A percentile compares a stretch with the other conserved stretches of the same genome.
Evolutionary conservation across 75 land plant genomes (phyloP).

Genomic region (Pinus tabuliformis): DNA sequence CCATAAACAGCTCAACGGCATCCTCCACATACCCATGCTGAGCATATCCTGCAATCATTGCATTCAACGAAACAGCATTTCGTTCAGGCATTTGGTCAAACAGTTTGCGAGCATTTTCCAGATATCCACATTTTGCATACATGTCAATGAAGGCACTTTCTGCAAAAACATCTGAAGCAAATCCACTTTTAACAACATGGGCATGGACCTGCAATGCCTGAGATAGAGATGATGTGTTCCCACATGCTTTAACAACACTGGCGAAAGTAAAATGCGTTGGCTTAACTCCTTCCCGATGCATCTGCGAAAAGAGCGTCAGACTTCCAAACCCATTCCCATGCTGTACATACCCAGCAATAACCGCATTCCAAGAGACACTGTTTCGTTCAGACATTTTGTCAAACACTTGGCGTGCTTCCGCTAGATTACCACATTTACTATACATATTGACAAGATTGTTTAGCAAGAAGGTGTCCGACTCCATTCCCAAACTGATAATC

Average conservation of each 20-base stretch:
- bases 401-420: constrained; percentile 37
- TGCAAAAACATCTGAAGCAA: constrained; percentile 12
- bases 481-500: constrained; percentile 6
- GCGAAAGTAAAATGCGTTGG: constrained; percentile 18
- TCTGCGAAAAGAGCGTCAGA: constrained; percentile 20
- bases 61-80: constrained; percentile 25
- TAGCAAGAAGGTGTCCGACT: neutral
- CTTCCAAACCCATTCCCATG: constrained; percentile 16
- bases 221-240: constrained; percentile 11
- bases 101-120: constrained; percentile 22
- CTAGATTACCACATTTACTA: neutral
- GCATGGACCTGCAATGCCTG: constrained; percentile 24
- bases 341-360: constrained; percentile 37
- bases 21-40: constrained; percentile 1
- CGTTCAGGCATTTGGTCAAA: constrained; percentile 19
- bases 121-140: constrained; percentile 23
- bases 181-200: constrained; percentile 12
- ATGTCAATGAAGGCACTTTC: constrained; percentile 33
- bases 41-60: constrained; percentile 26
- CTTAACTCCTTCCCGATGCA: constrained; percentile 17
- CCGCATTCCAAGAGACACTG: constrained; percentile 56
- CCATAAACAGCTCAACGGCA: constrained; percentile 16
- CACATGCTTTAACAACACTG: constrained; percentile 20
- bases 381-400: constrained; percentile 34
- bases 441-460: constrained; percentile 3